Evolutionary conservation across 176 grass and related monocot genomes (phyloP), one percentile per base, ranked within the genome.

Genomic region (Poa annua): DNA sequence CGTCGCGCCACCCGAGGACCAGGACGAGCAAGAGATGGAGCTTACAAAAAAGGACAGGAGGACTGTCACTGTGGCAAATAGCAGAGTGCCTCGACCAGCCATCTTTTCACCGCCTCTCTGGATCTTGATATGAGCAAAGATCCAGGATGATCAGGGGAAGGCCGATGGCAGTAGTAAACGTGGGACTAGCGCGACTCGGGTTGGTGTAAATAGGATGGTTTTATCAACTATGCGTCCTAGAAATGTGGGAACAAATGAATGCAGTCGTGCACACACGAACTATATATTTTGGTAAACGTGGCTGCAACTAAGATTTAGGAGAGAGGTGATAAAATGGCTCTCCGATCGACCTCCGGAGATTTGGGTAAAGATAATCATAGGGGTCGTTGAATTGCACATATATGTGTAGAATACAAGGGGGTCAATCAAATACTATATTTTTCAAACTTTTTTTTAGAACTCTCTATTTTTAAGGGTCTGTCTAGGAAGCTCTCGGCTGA

Each of bases 1-100:
- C 48, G 94, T 97, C 63, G 94, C 94, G 75, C 91, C 91, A 53
- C 84, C 94, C 0, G 62, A 50, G 56, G 71, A 86, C 47, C 47
- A 49, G 8, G 12, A 13, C 91, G 89, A 97, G 81, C 79, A 73
- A 21, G 79, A 60, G 74, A 36, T 8, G 20, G 83, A 51, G 57
- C 59, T 74, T 8, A 25, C 71, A 53, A 87, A 35, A 36, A 92
- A 25, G 1, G 59, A 80, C 1, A 86, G 41, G 62, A 84, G 47
- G 11, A 57, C 52, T 8, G 65, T 1, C 41, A 79, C 14, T 7
- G 73, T 19, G 19, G 57, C 79, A 16, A 65, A 55, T 7, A 75
- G 19, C 71, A 26, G 21, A 25, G 68, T 21, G 72, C 13, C 19
- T 26, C 54, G 53, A 56, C 35, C 29, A 56, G 79, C 55, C 88